Percentiles rank a stretch among this genome's conserved stretches.
These are phyloP conservation scores for peach (Prunus persica) DNA, from an alignment of 306 rosid species.

Conservation along the genomic window DNA sequence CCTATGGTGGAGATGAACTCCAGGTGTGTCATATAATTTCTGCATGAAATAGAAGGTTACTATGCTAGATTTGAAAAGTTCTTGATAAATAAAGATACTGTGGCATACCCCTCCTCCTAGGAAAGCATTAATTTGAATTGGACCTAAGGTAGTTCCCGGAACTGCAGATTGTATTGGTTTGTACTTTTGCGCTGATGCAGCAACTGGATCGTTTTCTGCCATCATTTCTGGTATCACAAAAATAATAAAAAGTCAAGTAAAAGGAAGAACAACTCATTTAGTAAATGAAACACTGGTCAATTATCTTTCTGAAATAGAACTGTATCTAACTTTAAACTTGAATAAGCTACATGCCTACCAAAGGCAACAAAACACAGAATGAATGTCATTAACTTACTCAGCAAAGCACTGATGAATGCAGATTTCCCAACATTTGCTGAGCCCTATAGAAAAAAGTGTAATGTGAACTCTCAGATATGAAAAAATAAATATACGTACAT, in stretches of 20 bases:
- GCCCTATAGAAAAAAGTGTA: constrained; percentile 43
- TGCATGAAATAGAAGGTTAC: constrained; percentile 28
- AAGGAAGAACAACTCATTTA: constrained; percentile 2
- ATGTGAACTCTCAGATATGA: neutral
- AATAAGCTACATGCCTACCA: neutral
- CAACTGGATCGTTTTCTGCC: constrained; percentile 78
- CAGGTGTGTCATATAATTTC: constrained; percentile 92
- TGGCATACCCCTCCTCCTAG: constrained; percentile 88
- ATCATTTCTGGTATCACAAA: constrained; percentile 55
- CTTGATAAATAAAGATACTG: neutral
- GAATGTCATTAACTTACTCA: constrained; percentile 56
- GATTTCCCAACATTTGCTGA: constrained; percentile 98
- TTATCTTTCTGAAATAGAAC: neutral
- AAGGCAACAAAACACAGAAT: neutral
- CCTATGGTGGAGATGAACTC: constrained; percentile 97
- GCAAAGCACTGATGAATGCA: constrained; percentile 85
- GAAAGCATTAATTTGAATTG: constrained; percentile 89
- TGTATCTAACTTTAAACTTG: neutral
- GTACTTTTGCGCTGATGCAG: constrained; percentile 88
- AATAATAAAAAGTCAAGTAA: constrained; percentile 18
- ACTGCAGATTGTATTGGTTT: constrained; percentile 97
- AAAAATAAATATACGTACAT: neutral
- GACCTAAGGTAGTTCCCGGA: constrained; percentile 97
- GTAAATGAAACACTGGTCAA: constrained; percentile 16
- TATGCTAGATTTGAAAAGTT: neutral